Evolutionary conservation across 1,284 basidiomycete species (phyloP), one percentile per base, ranked within the genome.

Genomic region (Neonothopanus nambi): DNA sequence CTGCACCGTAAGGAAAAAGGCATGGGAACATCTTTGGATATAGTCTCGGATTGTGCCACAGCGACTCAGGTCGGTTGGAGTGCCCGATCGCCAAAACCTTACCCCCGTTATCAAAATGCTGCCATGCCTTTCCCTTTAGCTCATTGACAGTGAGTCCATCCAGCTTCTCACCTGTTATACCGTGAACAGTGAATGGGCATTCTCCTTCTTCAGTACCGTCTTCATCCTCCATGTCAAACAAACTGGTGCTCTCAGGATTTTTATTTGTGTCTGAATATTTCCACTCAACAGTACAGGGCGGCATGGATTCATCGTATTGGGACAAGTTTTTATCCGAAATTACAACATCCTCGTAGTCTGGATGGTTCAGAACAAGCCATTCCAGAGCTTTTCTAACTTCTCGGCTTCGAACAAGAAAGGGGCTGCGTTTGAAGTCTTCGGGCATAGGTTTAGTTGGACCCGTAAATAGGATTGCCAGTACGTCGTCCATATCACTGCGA

Each of bases 1-100:
- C 70, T 9, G 60, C 42, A 3, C 71, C 70, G 65, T 67, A 72
- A 9, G 70, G 71, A 56, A 71, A 73, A 2, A 73, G 54, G 69
- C 71, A 71, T 8, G 71, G 69, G 56, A 69, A 70, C 61, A 68
- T 65, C 35, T 65, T 56, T 2, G 69, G 65, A 60, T 68, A 71
- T n/a, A 70, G 42, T 5, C 55, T 41, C 3, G 65, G 61, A 52
- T 71, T 70, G 24, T 71, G 56, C 45, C 61, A 72, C 2, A 68
- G 61, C 2, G 59, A 63, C 38, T 62, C 47, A 17, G 65, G 63
- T 1, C 67, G 65, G 2, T 64, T 61, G 36, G 69, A 55, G n/a
- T 46, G 56, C 8, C 28, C 42, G 3, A 38, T 30, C 9, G 23
- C 23, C 8, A 67, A 26, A 3, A 59, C 50, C 40, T 58, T 59